These are phyloP conservation scores for Prunus mume DNA, from an alignment of 306 rosid genomes.

Conservation along the genomic window DNA sequence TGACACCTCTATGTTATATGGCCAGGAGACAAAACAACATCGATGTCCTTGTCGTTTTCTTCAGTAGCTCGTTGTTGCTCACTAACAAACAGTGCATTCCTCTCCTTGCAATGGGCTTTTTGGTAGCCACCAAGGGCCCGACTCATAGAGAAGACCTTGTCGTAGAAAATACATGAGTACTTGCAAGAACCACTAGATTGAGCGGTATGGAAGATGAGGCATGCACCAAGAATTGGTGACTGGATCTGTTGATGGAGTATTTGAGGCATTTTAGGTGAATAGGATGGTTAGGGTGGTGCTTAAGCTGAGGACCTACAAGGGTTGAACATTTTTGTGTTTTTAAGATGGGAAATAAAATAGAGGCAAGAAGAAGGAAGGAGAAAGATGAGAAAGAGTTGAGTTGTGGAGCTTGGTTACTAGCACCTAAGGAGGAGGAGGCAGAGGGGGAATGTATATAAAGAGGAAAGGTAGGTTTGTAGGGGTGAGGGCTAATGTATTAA, in stretches of 20 bases:
- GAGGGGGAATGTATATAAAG: not conserved
- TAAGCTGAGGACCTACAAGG: not conserved
- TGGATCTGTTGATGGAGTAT: too few species aligned
- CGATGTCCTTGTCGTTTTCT: too few species aligned
- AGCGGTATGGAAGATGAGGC: not conserved
- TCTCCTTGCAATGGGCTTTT: constrained; percentile 25
- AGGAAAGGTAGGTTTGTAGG: not conserved
- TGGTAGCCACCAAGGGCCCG: constrained; percentile 41
- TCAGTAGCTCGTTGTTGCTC: not conserved
- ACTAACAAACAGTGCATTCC: not conserved
- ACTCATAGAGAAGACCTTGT: constrained; percentile 1
- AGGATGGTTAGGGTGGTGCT: not conserved
- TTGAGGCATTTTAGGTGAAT: not conserved
- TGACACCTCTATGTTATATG: too few species aligned
- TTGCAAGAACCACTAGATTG: not conserved
- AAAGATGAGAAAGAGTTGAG: not conserved
- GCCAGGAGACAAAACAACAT: too few species aligned
- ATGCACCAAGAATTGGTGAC: not conserved
- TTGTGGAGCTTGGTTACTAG: not conserved
- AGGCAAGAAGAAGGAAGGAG: not conserved
- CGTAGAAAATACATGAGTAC: constrained; percentile 21
- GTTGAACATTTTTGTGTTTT: not conserved
- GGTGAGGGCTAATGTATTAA: not conserved
- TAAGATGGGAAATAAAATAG: not conserved
- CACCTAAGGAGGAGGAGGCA: not conserved